These are phyloP conservation scores for Miscanthus lutarioriparius DNA, from an alignment of 176 grass and related monocot genomes.

Conservation along the genomic window DNA sequence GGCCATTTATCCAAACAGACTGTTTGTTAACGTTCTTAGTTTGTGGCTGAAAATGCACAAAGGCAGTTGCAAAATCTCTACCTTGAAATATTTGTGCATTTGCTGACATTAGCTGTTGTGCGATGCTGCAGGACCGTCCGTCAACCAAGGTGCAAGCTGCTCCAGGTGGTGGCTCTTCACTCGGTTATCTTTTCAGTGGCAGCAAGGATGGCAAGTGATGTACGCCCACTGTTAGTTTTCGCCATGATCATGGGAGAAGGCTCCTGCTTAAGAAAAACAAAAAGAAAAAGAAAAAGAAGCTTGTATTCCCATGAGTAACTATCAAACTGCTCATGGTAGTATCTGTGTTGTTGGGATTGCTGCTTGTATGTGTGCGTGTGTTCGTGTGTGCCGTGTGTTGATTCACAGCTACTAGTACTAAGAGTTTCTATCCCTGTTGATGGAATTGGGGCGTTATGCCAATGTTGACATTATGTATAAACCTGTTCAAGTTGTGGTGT, in stretches of 20 bases:
- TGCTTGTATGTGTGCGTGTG: constrained; percentile 9
- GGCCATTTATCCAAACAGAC: neutral
- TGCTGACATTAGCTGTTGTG: neutral
- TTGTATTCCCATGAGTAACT: neutral
- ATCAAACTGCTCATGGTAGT: constrained; percentile 3
- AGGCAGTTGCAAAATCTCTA: neutral
- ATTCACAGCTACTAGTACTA: constrained; percentile 23
- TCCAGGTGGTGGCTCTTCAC: constrained; percentile 59
- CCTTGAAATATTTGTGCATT: neutral
- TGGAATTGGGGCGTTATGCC: neutral
- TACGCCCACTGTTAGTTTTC: neutral
- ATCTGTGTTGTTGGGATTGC: constrained; percentile 18
- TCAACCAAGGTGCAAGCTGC: constrained; percentile 71
- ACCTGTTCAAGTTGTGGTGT: neutral
- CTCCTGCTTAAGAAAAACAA: constrained; percentile 15
- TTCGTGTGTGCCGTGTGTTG: neutral
- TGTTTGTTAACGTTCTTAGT: neutral
- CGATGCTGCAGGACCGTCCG: constrained; percentile 45
- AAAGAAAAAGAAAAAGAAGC: neutral
- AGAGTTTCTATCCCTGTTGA: neutral
- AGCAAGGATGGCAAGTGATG: constrained; percentile 56
- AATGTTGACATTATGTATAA: constrained; percentile 29
- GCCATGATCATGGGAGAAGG: constrained; percentile 25
- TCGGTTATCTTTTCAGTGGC: constrained; percentile 59
- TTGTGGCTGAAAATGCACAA: constrained; percentile 2